A percentile compares a stretch with the other conserved stretches of the same genome.
phyloP scores from a whole-genome alignment of 2,329 filamentous ascomycete species.

The Madurella mycetomatis region DNA sequence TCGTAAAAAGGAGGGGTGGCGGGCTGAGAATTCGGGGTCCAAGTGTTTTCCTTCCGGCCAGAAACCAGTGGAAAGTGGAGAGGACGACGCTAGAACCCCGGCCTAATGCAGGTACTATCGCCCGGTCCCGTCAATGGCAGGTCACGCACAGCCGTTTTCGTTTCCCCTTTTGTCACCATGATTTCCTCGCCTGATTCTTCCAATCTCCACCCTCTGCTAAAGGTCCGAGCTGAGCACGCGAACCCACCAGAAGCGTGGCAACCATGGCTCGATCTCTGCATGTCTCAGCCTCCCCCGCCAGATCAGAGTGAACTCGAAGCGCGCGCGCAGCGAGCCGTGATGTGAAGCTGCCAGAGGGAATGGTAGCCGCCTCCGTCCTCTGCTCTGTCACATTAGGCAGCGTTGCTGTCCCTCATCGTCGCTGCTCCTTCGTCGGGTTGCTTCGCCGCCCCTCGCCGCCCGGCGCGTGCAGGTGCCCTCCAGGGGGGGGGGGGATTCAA shows the following conservation, averaged over 20 bases:
- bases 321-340: neutral
- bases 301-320: no score
- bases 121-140: neutral
- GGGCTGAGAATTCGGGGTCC: neutral
- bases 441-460: constrained; percentile 1
- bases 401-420: neutral
- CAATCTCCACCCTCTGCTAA: neutral
- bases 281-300: no score
- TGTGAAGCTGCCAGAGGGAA: neutral
- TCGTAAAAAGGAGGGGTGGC: no score
- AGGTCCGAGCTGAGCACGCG: neutral
- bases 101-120: constrained; percentile 14
- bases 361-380: neutral
- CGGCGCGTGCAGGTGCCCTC: neutral
- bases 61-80: neutral
- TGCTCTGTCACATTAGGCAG: neutral
- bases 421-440: neutral
- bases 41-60: neutral
- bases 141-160: neutral
- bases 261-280: no score
- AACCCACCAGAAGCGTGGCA: no score
- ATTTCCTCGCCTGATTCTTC: neutral
- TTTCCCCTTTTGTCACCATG: constrained; percentile 8
- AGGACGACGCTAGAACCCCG: neutral
- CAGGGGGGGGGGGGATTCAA: neutral